A percentile compares a stretch with the other conserved stretches of the same genome.
These are phyloP conservation scores for Cucumis cinereus DNA, from an alignment of 306 rosid genomes.

Conservation along the genomic window DNA sequence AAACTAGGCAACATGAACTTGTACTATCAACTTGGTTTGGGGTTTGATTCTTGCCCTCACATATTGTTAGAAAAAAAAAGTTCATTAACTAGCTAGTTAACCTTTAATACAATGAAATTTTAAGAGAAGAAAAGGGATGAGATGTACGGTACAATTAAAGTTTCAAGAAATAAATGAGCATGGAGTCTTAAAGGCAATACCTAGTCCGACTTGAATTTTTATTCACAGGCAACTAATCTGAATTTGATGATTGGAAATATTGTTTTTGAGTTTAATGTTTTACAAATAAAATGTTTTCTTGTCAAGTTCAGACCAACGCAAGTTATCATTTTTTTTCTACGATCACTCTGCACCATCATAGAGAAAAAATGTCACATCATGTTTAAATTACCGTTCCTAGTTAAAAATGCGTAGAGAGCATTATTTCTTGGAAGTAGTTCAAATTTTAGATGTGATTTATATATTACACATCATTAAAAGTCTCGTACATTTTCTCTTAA, in stretches of 20 bases:
- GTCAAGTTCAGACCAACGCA: neutral
- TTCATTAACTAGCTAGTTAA: neutral
- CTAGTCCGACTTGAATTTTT: neutral
- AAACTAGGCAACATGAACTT: no score
- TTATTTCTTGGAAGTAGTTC: neutral
- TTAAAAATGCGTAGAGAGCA: neutral
- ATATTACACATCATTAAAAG: neutral
- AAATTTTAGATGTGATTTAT: neutral
- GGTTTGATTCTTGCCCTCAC: no score
- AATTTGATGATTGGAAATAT: neutral
- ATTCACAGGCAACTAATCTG: neutral
- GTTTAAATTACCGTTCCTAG: neutral
- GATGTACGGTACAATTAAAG: neutral
- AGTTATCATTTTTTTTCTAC: neutral
- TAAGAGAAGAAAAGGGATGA: neutral
- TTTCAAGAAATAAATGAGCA: neutral
- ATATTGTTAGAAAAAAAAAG: no score
- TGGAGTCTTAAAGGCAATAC: neutral
- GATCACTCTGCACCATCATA: neutral
- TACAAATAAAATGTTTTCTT: neutral
- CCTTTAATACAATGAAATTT: neutral
- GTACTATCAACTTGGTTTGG: no score
- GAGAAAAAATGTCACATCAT: neutral
- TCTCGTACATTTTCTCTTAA: no score
- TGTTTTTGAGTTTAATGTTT: neutral